Evolutionary conservation across 768 basidiomycete species (phyloP).

Genomic region (Piloderma croceum): DNA sequence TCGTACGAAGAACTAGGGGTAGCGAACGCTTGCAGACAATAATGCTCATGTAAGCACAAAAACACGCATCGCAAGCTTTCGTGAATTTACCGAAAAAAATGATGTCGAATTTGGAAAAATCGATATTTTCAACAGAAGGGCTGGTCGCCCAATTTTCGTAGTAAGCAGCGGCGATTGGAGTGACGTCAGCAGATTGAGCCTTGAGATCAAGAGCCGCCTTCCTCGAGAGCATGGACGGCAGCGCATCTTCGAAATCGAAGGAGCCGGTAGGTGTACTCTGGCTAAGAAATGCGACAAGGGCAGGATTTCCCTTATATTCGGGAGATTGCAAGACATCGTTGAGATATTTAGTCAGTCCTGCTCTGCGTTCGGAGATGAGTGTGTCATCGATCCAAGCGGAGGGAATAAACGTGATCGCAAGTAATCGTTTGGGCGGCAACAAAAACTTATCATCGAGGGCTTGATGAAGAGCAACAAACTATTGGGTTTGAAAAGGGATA

Average conservation of each 20-base stretch:
- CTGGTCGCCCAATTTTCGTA: constrained; percentile 25
- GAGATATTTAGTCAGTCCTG: constrained; percentile 40
- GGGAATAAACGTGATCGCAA: constrained; percentile 44
- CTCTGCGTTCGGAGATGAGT: constrained; percentile 48
- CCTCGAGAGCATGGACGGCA: constrained; percentile 42
- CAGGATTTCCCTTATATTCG: constrained; percentile 29
- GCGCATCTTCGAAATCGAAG: constrained; percentile 41
- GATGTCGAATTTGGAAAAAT: constrained; percentile 63
- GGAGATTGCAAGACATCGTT: constrained; percentile 32
- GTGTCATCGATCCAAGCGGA: constrained; percentile 49
- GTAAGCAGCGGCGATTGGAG: constrained; percentile 39
- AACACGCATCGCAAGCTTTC: not conserved
- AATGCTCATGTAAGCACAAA: not conserved
- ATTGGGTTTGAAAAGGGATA: too few species aligned
- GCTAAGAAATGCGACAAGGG: constrained; percentile 35
- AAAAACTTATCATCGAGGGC: constrained; percentile 33
- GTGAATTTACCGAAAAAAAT: constrained; percentile 59
- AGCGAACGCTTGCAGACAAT: constrained; percentile 56
- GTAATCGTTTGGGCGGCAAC: constrained; percentile 48
- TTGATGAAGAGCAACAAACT: constrained; percentile 39
- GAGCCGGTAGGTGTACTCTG: too few species aligned
- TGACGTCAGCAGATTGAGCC: constrained; percentile 14
- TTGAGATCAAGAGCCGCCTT: constrained; percentile 26
- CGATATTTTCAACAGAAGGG: constrained; percentile 32
- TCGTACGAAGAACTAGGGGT: constrained; percentile 53